A percentile compares a stretch with the other conserved stretches of the same genome.
phyloP scores from a whole-genome alignment of 495 filamentous ascomycete genomes.

The Aspergillus baeticus region DNA sequence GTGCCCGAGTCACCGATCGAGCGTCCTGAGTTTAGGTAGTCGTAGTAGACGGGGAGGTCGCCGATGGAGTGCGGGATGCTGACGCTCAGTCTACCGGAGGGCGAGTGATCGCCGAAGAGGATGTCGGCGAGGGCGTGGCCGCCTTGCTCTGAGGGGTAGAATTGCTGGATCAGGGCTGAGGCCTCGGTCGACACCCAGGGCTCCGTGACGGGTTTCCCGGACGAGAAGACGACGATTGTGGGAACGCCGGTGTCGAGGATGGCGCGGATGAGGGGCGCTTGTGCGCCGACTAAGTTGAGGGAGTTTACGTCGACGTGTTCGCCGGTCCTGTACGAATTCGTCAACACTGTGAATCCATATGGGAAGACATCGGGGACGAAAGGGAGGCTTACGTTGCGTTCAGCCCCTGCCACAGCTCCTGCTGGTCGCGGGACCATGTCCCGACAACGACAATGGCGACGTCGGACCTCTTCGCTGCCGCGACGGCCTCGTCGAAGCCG shows the following conservation, averaged over 20 bases:
- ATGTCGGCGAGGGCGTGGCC: constrained; percentile 66
- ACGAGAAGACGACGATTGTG: constrained; percentile 66
- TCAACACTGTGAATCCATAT: too few relatives aligned
- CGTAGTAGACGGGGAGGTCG: constrained; percentile 66
- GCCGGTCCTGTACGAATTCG: constrained; percentile 57
- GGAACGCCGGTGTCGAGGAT: constrained; percentile 64
- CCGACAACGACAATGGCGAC: constrained; percentile 70
- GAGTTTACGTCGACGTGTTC: constrained; percentile 65
- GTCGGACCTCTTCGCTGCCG: constrained; percentile 62
- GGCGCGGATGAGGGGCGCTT: constrained; percentile 60
- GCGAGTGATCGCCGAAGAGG: constrained; percentile 65
- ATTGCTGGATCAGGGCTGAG: constrained; percentile 64
- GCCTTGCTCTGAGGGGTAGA: constrained; percentile 65
- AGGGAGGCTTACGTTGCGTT: constrained; percentile 55
- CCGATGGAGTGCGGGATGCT: constrained; percentile 66
- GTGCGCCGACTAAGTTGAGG: constrained; percentile 68
- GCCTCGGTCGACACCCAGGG: constrained; percentile 62
- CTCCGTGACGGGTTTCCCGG: constrained; percentile 68
- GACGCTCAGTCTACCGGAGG: constrained; percentile 65
- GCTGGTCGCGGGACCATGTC: constrained; percentile 72
- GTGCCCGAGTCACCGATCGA: constrained; percentile 46
- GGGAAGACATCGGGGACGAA: not conserved
- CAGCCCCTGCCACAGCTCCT: constrained; percentile 62
- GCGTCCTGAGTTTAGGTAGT: constrained; percentile 67
- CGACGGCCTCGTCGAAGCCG: constrained; percentile 60